A percentile compares a stretch with the other conserved stretches of the same genome.
Conservation (phyloP, 441 rosid species). For the Brassica hybrid region DNA sequence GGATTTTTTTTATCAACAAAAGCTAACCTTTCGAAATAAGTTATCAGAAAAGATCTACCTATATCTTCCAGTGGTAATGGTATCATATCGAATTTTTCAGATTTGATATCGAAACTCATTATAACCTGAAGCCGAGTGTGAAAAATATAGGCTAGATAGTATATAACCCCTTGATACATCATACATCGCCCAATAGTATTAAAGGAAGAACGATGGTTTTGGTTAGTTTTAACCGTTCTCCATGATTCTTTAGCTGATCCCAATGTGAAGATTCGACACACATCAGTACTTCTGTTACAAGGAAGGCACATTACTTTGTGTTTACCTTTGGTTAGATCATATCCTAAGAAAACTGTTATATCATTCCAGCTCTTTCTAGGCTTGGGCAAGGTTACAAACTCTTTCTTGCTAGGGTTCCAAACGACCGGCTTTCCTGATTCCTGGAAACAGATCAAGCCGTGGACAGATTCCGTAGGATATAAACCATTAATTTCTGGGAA, state of each 20-base stretch:
- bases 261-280: not conserved
- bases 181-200: not conserved
- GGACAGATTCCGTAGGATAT: constrained; percentile 10
- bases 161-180: constrained; percentile 20
- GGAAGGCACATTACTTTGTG: constrained; percentile 3
- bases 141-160: not conserved
- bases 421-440: not conserved
- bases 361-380: not conserved
- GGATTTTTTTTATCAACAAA: not conserved
- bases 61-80: not conserved
- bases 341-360: not conserved
- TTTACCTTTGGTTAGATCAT: not conserved
- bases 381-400: constrained; percentile 5
- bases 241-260: constrained; percentile 18
- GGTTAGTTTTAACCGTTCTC: constrained; percentile 13
- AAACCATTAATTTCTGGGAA: not conserved
- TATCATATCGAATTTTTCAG: not conserved
- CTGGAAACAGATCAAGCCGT: constrained; percentile 27
- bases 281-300: not conserved
- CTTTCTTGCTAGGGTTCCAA: constrained; percentile 28
- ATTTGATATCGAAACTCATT: not conserved
- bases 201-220: not conserved
- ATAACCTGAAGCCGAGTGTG: not conserved
- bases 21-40: not conserved
- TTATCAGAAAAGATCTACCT: not conserved